Evolutionary conservation across 192 early-diverging fungal species (phyloP).

Genomic region (Coemansia sp.): DNA sequence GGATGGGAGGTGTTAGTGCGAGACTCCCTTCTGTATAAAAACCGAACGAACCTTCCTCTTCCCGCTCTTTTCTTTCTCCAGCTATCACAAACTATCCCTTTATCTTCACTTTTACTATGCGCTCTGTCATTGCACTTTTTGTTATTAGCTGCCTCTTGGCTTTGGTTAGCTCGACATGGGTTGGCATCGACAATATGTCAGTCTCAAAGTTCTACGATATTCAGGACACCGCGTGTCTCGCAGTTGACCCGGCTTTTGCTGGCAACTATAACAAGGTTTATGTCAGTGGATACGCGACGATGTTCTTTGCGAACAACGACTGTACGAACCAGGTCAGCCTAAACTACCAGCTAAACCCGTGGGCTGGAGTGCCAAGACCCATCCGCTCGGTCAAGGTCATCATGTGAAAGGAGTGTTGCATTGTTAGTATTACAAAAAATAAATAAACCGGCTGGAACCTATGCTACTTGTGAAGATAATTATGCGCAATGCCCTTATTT

Average conservation of each 20-base stretch:
- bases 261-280: not conserved
- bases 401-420: no score
- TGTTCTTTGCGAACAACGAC: not conserved
- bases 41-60: no score
- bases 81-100: not conserved
- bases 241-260: not conserved
- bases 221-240: not conserved
- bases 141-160: not conserved
- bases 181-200: not conserved
- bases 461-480: no score
- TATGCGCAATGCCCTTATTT: no score
- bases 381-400: slow-evolving; percentile 1
- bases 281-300: not conserved
- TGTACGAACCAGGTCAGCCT: not conserved
- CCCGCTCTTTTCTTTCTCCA: not conserved
- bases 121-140: not conserved
- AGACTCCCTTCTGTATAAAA: no score
- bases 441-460: no score
- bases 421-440: no score
- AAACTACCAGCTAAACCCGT: not conserved
- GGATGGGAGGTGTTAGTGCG: no score
- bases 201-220: not conserved
- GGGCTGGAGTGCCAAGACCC: not conserved
- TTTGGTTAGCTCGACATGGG: not conserved
- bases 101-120: not conserved